Evolutionary conservation across 805 yeast species (phyloP).

Genomic region (Metschnikowia shivogae): DNA sequence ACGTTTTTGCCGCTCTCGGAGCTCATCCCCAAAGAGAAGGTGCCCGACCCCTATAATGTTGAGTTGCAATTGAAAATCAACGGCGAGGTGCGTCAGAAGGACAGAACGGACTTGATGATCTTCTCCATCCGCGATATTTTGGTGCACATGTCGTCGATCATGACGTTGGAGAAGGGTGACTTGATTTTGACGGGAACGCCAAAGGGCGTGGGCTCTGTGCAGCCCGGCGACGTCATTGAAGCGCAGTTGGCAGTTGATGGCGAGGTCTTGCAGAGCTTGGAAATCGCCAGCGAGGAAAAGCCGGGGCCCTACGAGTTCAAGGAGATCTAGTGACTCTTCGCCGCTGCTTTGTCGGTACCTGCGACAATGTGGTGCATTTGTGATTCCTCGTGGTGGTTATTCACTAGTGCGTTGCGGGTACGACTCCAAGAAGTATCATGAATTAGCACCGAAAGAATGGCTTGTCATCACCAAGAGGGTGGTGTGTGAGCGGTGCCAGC

Average conservation of each 20-base stretch:
- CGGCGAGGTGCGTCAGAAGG: slow-evolving; percentile 67
- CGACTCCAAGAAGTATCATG: no score
- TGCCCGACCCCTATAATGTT: slow-evolving; percentile 73
- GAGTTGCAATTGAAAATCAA: slow-evolving; percentile 63
- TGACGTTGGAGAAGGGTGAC: slow-evolving; percentile 90
- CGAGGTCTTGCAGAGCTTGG: slow-evolving; percentile 46
- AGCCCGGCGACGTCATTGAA: slow-evolving; percentile 71
- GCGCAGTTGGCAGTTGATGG: slow-evolving; percentile 62
- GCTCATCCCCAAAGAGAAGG: slow-evolving; percentile 59
- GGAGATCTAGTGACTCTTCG: no score
- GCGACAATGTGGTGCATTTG: no score
- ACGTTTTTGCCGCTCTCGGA: slow-evolving; percentile 87
- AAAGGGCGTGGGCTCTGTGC: slow-evolving; percentile 86
- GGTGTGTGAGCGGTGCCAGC: no score
- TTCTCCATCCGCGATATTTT: slow-evolving; percentile 81
- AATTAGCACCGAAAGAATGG: no score
- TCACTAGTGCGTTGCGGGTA: no score
- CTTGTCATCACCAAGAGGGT: no score
- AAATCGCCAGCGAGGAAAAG: slow-evolving; percentile 49
- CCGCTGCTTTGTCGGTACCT: no score
- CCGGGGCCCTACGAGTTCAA: slow-evolving; percentile 43
- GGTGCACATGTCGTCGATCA: slow-evolving; percentile 76
- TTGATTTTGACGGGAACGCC: slow-evolving; percentile 95
- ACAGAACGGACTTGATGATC: slow-evolving; percentile 76
- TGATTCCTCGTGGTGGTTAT: no score